Percentiles rank a stretch among this genome's conserved stretches.
Evolutionary conservation across 1,139 yeast genomes (phyloP).

Genomic region (Sugiyamaella japonica): DNA sequence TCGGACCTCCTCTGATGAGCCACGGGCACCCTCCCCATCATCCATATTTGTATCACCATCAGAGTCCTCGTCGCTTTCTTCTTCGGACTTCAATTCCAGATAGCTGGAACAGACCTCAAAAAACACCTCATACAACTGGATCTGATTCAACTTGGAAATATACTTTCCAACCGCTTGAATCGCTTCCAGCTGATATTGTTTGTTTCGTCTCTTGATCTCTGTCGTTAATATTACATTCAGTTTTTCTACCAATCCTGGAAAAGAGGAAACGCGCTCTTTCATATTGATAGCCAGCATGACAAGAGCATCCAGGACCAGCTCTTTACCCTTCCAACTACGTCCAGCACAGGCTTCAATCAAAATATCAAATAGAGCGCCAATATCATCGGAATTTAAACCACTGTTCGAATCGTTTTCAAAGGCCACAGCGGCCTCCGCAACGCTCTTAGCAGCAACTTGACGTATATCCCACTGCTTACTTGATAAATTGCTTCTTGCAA

Average conservation of each 20-base stretch:
- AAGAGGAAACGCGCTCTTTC: slow-evolving; percentile 23
- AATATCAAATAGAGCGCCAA: slow-evolving; percentile 50
- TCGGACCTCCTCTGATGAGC: slow-evolving; percentile 42
- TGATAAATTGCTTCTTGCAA: slow-evolving; percentile 51
- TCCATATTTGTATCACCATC: slow-evolving; percentile 30
- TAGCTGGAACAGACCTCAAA: slow-evolving; percentile 39
- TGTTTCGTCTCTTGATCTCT: slow-evolving; percentile 71
- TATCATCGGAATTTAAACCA: slow-evolving; percentile 25
- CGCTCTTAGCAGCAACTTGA: slow-evolving; percentile 68
- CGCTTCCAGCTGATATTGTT: slow-evolving; percentile 54
- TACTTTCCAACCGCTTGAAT: slow-evolving; percentile 34
- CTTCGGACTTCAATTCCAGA: slow-evolving; percentile 24
- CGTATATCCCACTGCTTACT: slow-evolving; percentile 64
- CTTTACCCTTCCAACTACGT: slow-evolving; percentile 89
- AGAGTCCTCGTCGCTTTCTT: slow-evolving; percentile 31
- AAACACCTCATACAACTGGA: slow-evolving; percentile 39
- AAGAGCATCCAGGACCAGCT: slow-evolving; percentile 66
- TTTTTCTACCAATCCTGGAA: slow-evolving; percentile 36
- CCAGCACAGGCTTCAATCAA: slow-evolving; percentile 69
- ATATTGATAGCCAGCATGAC: slow-evolving; percentile 50
- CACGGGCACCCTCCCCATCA: slow-evolving; percentile 12
- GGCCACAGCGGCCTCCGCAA: slow-evolving; percentile 57
- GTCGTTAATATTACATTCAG: slow-evolving; percentile 50
- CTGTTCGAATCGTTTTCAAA: slow-evolving; percentile 40
- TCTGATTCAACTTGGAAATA: slow-evolving; percentile 34